A percentile compares a stretch with the other conserved stretches of the same genome.
Conservation (phyloP, 441 rosid species). For the Daphne laureola region DNA sequence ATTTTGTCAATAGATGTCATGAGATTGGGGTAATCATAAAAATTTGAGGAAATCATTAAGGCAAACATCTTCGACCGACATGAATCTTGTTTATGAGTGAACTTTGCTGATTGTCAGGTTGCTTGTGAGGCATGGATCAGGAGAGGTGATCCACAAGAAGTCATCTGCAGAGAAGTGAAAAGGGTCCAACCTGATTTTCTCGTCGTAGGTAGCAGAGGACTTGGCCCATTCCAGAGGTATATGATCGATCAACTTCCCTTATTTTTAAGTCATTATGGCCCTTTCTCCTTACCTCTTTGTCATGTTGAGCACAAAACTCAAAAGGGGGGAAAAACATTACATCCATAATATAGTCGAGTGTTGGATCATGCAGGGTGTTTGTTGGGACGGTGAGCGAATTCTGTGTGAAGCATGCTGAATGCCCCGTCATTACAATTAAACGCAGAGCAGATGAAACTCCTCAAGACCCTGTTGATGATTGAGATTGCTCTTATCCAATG, state of each 20-base stretch:
- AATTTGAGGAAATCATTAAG: not conserved
- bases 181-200: constrained; percentile 79
- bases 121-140: constrained; percentile 82
- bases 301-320: no score
- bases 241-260: constrained; percentile 7
- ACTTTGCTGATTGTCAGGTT: constrained; percentile 36
- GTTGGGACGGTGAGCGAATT: constrained; percentile 95
- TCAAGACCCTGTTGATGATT: constrained; percentile 91
- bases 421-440: constrained; percentile 81
- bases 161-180: constrained; percentile 79
- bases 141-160: constrained; percentile 83
- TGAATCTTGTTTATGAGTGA: not conserved
- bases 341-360: no score
- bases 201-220: constrained; percentile 85
- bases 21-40: constrained; percentile 56
- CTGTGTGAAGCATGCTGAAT: constrained; percentile 90
- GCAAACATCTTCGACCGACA: not conserved
- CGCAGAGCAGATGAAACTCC: constrained; percentile 76
- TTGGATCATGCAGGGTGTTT: constrained; percentile 58
- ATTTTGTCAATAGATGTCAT: constrained; percentile 69
- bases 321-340: no score
- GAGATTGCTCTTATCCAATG: constrained; percentile 9
- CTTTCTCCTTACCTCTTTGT: no score
- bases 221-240: constrained; percentile 93
- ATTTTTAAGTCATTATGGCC: no score